Conservation (phyloP, 441 rosid genomes). For the Bocquillonia castaneifolia region DNA sequence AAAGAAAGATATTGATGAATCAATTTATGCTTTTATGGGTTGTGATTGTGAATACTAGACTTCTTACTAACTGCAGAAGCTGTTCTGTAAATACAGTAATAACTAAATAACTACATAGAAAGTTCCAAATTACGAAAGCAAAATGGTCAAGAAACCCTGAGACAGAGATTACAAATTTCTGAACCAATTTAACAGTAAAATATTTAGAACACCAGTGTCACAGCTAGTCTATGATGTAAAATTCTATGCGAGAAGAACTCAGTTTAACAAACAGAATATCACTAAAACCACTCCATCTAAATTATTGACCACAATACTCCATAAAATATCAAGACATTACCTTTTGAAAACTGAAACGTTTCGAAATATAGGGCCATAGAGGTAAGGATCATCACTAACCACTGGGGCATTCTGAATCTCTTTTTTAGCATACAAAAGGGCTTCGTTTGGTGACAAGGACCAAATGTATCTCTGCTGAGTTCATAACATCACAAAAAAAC, state of each 20-base stretch:
- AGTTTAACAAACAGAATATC: not conserved
- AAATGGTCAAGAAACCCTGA: not conserved
- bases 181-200: no score
- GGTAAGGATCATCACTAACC: slow-evolving; percentile 41
- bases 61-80: no score
- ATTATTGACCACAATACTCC: not conserved
- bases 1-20: no score
- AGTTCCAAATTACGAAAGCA: not conserved
- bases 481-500: slow-evolving; percentile 10
- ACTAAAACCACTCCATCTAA: not conserved
- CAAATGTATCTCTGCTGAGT: slow-evolving; percentile 55
- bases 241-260: not conserved
- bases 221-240: not conserved
- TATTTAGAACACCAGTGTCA: not conserved
- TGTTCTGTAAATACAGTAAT: not conserved
- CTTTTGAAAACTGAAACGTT: slow-evolving; percentile 70
- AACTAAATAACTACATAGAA: not conserved
- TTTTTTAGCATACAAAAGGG: slow-evolving; percentile 56
- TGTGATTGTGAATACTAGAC: no score
- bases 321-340: slow-evolving; percentile 29
- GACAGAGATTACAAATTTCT: no score
- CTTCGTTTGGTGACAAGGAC: slow-evolving; percentile 55
- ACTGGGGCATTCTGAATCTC: slow-evolving; percentile 52
- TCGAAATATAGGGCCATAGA: slow-evolving; percentile 49
- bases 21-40: no score